phyloP scores from a whole-genome alignment of 73 alveolate species.

The Paramecium pentaurelia region DNA sequence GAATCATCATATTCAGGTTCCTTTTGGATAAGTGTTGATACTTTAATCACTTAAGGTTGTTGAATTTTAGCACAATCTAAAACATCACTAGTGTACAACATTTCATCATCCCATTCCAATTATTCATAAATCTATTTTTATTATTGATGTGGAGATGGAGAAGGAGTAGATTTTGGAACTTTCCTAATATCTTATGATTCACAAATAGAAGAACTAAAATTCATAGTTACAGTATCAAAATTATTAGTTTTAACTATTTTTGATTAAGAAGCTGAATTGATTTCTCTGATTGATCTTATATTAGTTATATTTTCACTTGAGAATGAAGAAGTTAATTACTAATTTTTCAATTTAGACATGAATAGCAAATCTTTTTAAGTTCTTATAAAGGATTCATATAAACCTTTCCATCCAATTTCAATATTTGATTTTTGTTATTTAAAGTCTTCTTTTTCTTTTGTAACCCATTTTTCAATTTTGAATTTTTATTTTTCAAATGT shows the following conservation, averaged over 20 bases:
- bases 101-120: slow-evolving; percentile 51
- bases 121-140: neutral
- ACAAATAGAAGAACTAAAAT: neutral
- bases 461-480: slow-evolving; percentile 70
- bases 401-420: slow-evolving; percentile 44
- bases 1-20: neutral
- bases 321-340: neutral
- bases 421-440: neutral
- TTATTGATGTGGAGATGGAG: slow-evolving; percentile 17
- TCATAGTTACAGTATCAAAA: neutral
- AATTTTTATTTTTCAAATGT: slow-evolving; percentile 47
- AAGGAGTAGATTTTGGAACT: slow-evolving; percentile 9
- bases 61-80: neutral
- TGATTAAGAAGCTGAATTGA: neutral
- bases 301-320: slow-evolving; percentile 20
- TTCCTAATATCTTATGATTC: slow-evolving; percentile 27
- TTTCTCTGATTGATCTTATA: neutral
- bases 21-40: neutral
- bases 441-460: slow-evolving; percentile 69
- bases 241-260: neutral
- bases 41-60: neutral
- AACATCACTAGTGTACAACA: slow-evolving; percentile 11
- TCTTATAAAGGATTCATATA: slow-evolving; percentile 29
- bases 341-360: neutral
- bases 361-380: slow-evolving; percentile 23